Evolutionary conservation across 1,284 basidiomycete genomes (phyloP), one percentile per base, ranked within the genome.

Genomic region (Microbotryomycetes sp.): DNA sequence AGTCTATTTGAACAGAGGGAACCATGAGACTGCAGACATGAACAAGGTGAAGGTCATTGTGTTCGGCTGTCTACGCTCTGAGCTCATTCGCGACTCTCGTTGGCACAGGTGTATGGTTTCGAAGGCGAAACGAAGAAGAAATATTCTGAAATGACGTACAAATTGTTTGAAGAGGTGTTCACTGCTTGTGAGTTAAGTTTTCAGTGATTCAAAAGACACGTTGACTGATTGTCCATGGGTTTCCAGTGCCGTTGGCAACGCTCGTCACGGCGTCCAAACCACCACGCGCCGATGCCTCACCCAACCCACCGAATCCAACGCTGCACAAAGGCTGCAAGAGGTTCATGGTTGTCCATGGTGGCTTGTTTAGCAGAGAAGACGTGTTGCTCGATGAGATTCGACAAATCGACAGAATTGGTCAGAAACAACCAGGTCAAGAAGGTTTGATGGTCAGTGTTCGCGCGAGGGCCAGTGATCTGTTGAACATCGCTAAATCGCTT

Each of bases 101-200:
- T 5, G 26, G 32, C 12, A 12, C 79, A 86, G 49, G 84, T 89
- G 19, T 94, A 96, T 76, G 92, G 93, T 2, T 97, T 97, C 71
- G 92, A 97, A 76, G 93, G 92, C 50, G 94, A 99, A 78, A 90
- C 87, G 57, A 96, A 94, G 75, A 87, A 92, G 72, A 94, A 96
- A 75, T 89, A 92, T 72, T 90, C 90, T 42, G 91, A 94, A 72
- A 85, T 91, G 75, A 88, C 68, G n/a, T 70, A 73, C 72, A 93
- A 80, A 86, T 82, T 97, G 30, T 94, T 96, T 72, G 86, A 92
- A 19, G 85, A 96, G 74, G 85, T 90, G 47, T 97, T 97, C 78
- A 93, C 91, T 16, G 82, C 86, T 26, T 79, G 91, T 92, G 71
- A 77, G 87, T 79, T n/a, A 19, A 25, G 26, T 25, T 55, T 22